Base-by-base conservation (phyloP, 2,329 filamentous ascomycete genomes). In the Ceratocystis ficicola region DNA sequence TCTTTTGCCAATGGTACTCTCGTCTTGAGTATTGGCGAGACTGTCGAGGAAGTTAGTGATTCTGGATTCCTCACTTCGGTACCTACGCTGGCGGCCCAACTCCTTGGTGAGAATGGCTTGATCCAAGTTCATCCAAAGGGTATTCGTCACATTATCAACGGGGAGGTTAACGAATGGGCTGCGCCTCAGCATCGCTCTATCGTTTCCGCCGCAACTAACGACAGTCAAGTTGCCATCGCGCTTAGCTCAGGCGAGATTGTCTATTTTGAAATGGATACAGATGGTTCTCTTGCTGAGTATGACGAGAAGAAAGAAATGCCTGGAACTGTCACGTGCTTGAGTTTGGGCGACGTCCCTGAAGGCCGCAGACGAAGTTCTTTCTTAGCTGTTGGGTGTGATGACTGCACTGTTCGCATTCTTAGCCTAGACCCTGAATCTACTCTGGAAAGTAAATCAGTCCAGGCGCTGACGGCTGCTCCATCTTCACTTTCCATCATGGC, bases 41-140 rank as follows among this genome's bases (percentile, higher is more conserved):
- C 92, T 1, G 94, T 99, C 0, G 92, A 96, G 74, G 91, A 97
- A 76, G 91, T 96, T 2, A 91, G 86, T 6, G 91, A 97, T 73
- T 95, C 92, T 8, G 91, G 93, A 0, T 96, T 99, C 73, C 78
- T 97, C 8, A 89, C 90, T 0, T 88, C 88, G 10, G 91, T 94
- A 7, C 87, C 92, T 1, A 99, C 95, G 0, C 79, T 99, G 17
- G 92, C 92, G 5, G 90, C 96, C 4, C 93, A 96, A 72, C 89
- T 96, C 71, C 86, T 99, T 62, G 95, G 94, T 52, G 91, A 96
- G 66, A 90, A 96, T 73, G 90, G 91, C 30, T 80, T 97, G 50
- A 86, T 99, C 20, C 94, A 99, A 74, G 89, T 99, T 5, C 92
- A 99, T 71, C 91, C 93, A n/a, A 92, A 92, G 72, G 94, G 94